A percentile compares a stretch with the other conserved stretches of the same genome.
Conservation (phyloP, 2,329 filamentous ascomycete species). For the Helicocarpus griseus region DNA sequence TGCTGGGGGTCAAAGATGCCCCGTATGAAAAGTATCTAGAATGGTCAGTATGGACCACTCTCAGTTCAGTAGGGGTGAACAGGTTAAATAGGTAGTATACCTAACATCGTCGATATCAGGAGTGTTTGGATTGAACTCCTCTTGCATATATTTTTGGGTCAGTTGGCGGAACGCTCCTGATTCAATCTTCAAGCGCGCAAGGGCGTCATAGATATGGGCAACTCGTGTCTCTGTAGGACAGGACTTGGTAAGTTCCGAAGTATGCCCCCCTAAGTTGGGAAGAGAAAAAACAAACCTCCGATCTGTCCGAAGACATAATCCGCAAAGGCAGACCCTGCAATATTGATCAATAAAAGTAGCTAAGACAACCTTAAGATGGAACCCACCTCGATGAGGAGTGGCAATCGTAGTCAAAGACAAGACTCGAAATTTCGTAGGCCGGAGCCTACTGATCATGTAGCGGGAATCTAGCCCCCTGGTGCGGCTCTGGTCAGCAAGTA, state of each 20-base stretch:
- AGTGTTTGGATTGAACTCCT: slow-evolving; percentile 50
- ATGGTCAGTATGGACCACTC: slow-evolving; percentile 4
- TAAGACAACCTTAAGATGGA: background rate
- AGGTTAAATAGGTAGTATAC: slow-evolving; percentile 20
- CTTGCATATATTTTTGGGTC: slow-evolving; percentile 48
- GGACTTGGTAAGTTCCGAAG: background rate
- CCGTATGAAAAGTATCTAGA: slow-evolving; percentile 54
- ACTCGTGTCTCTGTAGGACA: slow-evolving; percentile 35
- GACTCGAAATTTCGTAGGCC: slow-evolving; percentile 61
- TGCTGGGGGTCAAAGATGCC: slow-evolving; percentile 45
- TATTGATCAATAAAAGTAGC: background rate
- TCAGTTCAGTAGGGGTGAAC: background rate
- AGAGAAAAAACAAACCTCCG: slow-evolving; percentile 33
- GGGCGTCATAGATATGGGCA: slow-evolving; percentile 45
- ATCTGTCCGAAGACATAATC: slow-evolving; percentile 52
- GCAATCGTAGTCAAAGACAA: slow-evolving; percentile 57
- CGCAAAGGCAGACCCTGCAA: slow-evolving; percentile 47
- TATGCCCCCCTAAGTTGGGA: background rate
- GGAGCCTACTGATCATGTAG: slow-evolving; percentile 53
- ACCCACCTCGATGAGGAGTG: slow-evolving; percentile 46
- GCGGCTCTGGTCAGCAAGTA: background rate
- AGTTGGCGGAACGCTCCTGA: slow-evolving; percentile 54
- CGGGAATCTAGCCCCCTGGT: slow-evolving; percentile 51
- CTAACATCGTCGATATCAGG: slow-evolving; percentile 45
- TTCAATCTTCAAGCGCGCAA: slow-evolving; percentile 46